Percentiles rank a stretch among this genome's conserved stretches.
These are phyloP conservation scores for Penicillium sp. DNA, from an alignment of 2,329 filamentous ascomycete genomes.

Conservation along the genomic window DNA sequence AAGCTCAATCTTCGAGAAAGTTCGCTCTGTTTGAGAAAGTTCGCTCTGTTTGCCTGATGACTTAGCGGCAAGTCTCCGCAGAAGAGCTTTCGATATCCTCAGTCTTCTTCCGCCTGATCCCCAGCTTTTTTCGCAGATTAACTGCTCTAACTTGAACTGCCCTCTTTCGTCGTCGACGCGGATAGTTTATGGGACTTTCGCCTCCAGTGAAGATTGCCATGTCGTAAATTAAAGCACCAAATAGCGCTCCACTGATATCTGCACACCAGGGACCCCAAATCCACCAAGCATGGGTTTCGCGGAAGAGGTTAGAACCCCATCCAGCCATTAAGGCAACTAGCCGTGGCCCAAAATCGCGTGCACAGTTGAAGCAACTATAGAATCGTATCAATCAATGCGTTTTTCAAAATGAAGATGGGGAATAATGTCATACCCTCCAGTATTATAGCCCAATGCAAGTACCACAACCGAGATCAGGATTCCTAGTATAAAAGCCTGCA, in stretches of 20 bases:
- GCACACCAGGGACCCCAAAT: conserved; percentile 38
- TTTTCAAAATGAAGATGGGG: neutral
- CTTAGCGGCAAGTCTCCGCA: neutral
- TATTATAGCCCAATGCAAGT: conserved; percentile 35
- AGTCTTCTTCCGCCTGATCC: conserved; percentile 10
- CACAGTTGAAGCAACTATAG: conserved; percentile 34
- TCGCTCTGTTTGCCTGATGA: neutral
- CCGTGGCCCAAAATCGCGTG: conserved; percentile 37
- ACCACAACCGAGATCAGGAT: conserved; percentile 16
- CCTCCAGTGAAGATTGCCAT: conserved; percentile 40
- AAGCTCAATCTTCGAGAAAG: neutral
- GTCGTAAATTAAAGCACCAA: conserved; percentile 37
- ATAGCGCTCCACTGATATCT: conserved; percentile 32
- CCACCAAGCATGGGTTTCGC: conserved; percentile 33
- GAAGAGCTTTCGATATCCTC: conserved; percentile 22
- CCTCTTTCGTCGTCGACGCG: conserved; percentile 40
- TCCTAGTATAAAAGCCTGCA: conserved; percentile 34
- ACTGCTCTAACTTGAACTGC: conserved; percentile 33
- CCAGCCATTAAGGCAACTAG: conserved; percentile 34
- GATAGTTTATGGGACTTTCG: conserved; percentile 44
- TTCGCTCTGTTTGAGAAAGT: no score
- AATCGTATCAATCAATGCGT: no score
- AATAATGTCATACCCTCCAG: conserved; percentile 27
- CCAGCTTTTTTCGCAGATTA: conserved; percentile 22
- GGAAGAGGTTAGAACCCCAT: conserved; percentile 31